Evolutionary conservation across 495 filamentous ascomycete genomes (phyloP), one percentile per base, ranked within the genome.

Genomic region (Neurospora africana): DNA sequence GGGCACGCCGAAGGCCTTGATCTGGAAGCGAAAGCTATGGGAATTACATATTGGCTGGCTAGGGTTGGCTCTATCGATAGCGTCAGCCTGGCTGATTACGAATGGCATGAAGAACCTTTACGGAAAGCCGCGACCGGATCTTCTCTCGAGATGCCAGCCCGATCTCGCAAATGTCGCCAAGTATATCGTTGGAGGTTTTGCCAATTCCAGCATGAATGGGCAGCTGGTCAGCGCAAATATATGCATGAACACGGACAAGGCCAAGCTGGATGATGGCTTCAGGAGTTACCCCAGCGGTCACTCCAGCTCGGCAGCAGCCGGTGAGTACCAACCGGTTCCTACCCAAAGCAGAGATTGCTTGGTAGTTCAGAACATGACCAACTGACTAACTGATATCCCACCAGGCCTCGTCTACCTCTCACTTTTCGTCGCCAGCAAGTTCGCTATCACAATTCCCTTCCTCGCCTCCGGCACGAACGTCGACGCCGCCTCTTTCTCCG

Each of bases 91-190:
- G 82, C 86, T 93, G 61, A 90, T 95, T 44, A 95, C 92, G 4
- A 91, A 91, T 61, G 90, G 88, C 15, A 87, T 97, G 81, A 97
- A 97, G 84, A 95, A 93, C 81, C 85, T 92, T 3, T 93, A 91
- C 74, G 93, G 93, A 43, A 96, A 95, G 78, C 93, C 93, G 11
- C 82, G 93, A 72, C 93, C 93, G 0, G 93, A 97, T 83, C 79
- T 97, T 8, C 89, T 97, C 38, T 86, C 84, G 71, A 85, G 92
- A 69, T 93, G 92, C 78, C 80, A 87, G 71, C 90, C 90, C 19
- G 83, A 87, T 72, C 39, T 85, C 10, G 79, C 70, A n/a, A 84
- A 86, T 70, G 68, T 83, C 1, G 39, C 53, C 6, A 43, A 81
- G n/a, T 83, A 83, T 72, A 76, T 84, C 36, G 77, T 87, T 30